Percentiles rank a stretch among this genome's conserved stretches.
phyloP scores from a whole-genome alignment of 2,329 filamentous ascomycete species.

The Cyclaneusma minus region DNA sequence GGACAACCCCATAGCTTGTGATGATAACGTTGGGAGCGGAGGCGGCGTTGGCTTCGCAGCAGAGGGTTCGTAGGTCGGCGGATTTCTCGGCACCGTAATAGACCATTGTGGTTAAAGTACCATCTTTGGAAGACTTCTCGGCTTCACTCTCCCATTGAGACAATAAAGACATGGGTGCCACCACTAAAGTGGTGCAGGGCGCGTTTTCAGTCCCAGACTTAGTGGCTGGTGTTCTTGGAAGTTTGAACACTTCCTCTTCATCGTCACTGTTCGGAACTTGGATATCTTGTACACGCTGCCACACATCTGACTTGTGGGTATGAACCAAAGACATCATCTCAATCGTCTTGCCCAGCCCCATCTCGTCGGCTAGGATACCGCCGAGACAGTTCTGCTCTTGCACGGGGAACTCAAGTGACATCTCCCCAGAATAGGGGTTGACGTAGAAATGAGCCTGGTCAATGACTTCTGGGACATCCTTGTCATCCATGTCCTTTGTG shows the following conservation, averaged over 20 bases:
- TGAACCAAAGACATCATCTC: constrained; percentile 95
- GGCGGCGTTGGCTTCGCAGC: constrained; percentile 55
- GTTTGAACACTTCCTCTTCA: constrained; percentile 44
- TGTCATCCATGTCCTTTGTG: constrained; percentile 70
- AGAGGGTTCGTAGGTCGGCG: constrained; percentile 62
- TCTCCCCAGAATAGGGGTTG: constrained; percentile 90
- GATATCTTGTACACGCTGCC: constrained; percentile 21
- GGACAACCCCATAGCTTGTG: constrained; percentile 81
- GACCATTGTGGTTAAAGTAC: constrained; percentile 68
- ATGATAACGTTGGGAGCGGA: constrained; percentile 82
- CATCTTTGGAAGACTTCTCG: constrained; percentile 72
- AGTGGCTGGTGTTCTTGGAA: constrained; percentile 45
- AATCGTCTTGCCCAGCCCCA: constrained; percentile 96
- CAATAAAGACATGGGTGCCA: constrained; percentile 95
- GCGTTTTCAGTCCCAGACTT: constrained; percentile 47
- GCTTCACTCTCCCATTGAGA: constrained; percentile 95
- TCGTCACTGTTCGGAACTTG: constrained; percentile 18
- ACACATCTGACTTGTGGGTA: constrained; percentile 51
- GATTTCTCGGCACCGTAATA: constrained; percentile 87
- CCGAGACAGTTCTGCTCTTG: constrained; percentile 93
- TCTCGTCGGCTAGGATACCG: constrained; percentile 87
- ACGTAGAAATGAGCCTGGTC: constrained; percentile 72
- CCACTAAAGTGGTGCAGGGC: constrained; percentile 79
- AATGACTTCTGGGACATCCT: constrained; percentile 49
- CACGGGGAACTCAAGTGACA: constrained; percentile 79